Conservation (phyloP, 495 filamentous ascomycete species). For the Staphylotrichum tortipilum region DNA sequence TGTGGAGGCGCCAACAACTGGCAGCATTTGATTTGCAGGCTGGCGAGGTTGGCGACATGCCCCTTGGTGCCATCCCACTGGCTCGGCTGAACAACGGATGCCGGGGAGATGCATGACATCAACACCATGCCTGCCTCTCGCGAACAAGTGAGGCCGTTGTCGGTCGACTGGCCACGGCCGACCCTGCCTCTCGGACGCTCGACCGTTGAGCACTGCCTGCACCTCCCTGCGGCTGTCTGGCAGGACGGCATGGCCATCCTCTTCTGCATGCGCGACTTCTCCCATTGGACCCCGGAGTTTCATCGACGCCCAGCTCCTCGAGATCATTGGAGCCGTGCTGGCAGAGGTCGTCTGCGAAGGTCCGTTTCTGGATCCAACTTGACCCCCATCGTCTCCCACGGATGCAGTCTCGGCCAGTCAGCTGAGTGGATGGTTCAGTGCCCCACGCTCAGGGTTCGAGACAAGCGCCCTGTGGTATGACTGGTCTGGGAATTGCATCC, state of each 20-base stretch:
- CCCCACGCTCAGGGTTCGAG: not conserved
- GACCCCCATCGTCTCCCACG: not conserved
- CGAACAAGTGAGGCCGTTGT: not conserved
- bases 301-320: not conserved
- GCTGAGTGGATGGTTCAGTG: not conserved
- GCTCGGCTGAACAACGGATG: conserved; percentile 1
- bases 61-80: not conserved
- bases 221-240: not conserved
- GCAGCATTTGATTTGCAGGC: conserved; percentile 11
- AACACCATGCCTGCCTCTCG: not conserved
- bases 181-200: not conserved
- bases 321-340: not conserved
- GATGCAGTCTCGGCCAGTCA: not conserved
- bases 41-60: not conserved
- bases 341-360: not conserved
- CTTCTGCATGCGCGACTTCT: conserved; percentile 5
- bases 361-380: not conserved
- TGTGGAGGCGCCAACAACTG: conserved; percentile 10
- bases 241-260: not conserved
- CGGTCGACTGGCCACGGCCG: not conserved
- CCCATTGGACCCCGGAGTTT: conserved; percentile 1
- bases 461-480: not conserved
- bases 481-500: not conserved
- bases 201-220: not conserved
- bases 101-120: conserved; percentile 10